Conservation (phyloP, 306 rosid species). For the Psophocarpus tetragonolobus region DNA sequence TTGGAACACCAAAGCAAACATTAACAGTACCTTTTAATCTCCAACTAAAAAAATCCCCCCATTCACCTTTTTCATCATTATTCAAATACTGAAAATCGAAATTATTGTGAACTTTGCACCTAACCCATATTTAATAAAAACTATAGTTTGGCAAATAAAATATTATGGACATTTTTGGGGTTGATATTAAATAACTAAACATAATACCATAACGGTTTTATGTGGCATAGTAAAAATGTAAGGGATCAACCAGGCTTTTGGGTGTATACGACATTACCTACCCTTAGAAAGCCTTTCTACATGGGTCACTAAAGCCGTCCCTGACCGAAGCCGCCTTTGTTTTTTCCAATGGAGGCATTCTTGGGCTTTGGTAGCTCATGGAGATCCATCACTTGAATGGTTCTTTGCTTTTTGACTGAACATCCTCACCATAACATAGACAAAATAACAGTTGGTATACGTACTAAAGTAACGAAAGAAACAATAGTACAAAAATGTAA, state of each 20-base stretch:
- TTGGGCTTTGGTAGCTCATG: slow-evolving; percentile 86
- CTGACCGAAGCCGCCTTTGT: slow-evolving; percentile 63
- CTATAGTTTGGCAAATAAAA: background rate
- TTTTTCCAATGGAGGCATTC: slow-evolving; percentile 68
- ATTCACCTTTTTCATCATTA: background rate
- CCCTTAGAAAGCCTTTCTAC: slow-evolving; percentile 11
- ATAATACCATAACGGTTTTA: background rate
- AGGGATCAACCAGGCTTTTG: background rate
- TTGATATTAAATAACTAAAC: slow-evolving; percentile 14
- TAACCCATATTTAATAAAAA: background rate
- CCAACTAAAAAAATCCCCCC: background rate
- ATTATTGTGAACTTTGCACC: background rate
- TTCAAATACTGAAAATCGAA: background rate
- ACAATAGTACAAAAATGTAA: background rate
- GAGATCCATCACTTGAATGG: slow-evolving; percentile 90
- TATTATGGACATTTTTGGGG: background rate
- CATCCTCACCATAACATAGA: slow-evolving; percentile 29
- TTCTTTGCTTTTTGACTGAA: slow-evolving; percentile 87
- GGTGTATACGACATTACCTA: slow-evolving; percentile 7
- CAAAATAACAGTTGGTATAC: slow-evolving; percentile 26
- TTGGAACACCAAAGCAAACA: background rate
- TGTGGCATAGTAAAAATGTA: slow-evolving; percentile 18
- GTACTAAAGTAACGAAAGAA: background rate
- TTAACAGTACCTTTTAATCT: background rate
- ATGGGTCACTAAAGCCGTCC: slow-evolving; percentile 68